Percentiles rank a stretch among this genome's conserved stretches.
These are phyloP conservation scores for Fusarium odoratissimum DNA, from an alignment of 2,329 filamentous ascomycete species.

Conservation along the genomic window DNA sequence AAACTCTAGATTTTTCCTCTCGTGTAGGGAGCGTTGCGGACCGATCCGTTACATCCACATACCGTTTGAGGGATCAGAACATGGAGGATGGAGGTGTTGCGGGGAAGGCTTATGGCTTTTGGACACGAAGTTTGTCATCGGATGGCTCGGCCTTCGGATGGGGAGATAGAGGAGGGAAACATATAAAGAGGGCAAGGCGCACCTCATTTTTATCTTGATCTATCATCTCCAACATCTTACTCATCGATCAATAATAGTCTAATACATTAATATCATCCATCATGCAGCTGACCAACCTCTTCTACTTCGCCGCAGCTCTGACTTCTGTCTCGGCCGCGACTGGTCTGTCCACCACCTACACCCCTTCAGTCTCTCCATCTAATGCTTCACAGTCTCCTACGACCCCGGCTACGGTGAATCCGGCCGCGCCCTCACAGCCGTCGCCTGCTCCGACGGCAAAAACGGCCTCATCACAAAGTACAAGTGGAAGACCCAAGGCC, in stretches of 20 bases:
- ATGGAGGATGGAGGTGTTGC: not conserved
- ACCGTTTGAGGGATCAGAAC: not conserved
- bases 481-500: slow-evolving; percentile 66
- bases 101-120: not conserved
- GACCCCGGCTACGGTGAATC: slow-evolving; percentile 76
- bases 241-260: too few relatives aligned
- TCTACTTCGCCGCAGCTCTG: slow-evolving; percentile 51
- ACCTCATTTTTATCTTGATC: not conserved
- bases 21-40: not conserved
- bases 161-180: rapidly evolving
- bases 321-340: slow-evolving; percentile 49
- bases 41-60: slow-evolving; percentile 1
- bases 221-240: not conserved
- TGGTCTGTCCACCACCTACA: slow-evolving; percentile 34
- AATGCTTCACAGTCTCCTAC: slow-evolving; percentile 67
- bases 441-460: slow-evolving; percentile 74
- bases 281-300: slow-evolving; percentile 56
- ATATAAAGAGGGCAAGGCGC: not conserved
- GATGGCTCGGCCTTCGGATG: not conserved
- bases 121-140: not conserved
- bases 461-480: slow-evolving; percentile 74
- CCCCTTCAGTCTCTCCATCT: not conserved
- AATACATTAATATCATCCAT: slow-evolving; percentile 32
- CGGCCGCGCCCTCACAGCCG: slow-evolving; percentile 62
- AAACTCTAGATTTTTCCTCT: not conserved